Conservation (phyloP, 768 basidiomycete genomes). For the Auriscalpium microsporum region DNA sequence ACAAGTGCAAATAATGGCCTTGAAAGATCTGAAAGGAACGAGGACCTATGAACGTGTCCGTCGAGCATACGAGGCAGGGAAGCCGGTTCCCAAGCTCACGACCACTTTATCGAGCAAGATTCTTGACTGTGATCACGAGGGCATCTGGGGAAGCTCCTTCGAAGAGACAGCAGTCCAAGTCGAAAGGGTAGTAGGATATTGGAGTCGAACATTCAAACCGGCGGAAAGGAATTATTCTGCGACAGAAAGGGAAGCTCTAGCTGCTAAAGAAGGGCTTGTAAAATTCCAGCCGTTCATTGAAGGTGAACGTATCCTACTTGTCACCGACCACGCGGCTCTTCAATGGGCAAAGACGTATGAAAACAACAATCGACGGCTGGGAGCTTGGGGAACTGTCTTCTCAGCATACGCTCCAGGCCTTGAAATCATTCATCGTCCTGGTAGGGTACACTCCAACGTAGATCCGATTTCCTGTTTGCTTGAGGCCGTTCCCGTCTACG, state of each 20-base stretch:
- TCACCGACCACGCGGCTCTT: conserved; percentile 22
- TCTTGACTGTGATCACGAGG: background rate
- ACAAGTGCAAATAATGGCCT: conserved; percentile 17
- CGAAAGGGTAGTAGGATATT: conserved; percentile 18
- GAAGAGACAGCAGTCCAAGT: conserved; percentile 15
- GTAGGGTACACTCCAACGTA: conserved; percentile 27
- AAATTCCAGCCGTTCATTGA: conserved; percentile 31
- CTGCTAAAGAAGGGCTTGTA: conserved; percentile 28
- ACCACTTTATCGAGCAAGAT: background rate
- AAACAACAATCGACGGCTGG: conserved; percentile 18
- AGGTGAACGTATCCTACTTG: conserved; percentile 22
- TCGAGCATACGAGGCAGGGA: background rate
- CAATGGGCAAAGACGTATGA: conserved; percentile 19
- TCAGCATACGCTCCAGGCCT: conserved; percentile 22
- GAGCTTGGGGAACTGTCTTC: conserved; percentile 27
- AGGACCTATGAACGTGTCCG: conserved; percentile 13
- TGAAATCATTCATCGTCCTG: conserved; percentile 25
- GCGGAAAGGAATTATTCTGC: conserved; percentile 24
- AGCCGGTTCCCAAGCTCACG: background rate
- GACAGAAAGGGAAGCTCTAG: conserved; percentile 33
- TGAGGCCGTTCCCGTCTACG: background rate
- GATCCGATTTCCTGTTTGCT: conserved; percentile 17
- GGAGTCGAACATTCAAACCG: conserved; percentile 13
- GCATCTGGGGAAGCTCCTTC: background rate
- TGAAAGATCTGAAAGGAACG: conserved; percentile 16